Conservation (phyloP, 495 filamentous ascomycete species). For the Tuber calosporum region DNA sequence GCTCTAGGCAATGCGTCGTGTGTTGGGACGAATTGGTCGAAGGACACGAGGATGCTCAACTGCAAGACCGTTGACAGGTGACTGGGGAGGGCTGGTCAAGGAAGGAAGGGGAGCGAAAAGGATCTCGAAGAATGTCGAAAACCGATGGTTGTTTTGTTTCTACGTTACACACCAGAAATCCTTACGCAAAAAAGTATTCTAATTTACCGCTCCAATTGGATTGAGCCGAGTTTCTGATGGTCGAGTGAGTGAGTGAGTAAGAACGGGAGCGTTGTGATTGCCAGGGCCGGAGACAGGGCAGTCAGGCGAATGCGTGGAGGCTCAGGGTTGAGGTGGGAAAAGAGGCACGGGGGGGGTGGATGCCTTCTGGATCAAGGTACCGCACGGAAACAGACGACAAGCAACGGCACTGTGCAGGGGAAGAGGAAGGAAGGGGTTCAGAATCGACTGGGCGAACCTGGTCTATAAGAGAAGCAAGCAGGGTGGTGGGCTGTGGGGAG, state of each 20-base stretch:
- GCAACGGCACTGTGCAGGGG: conserved; percentile 39
- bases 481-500: conserved; percentile 25
- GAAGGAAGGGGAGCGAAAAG: conserved; percentile 21
- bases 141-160: conserved; percentile 26
- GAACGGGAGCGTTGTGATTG: conserved; percentile 11
- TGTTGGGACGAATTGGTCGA: conserved; percentile 36
- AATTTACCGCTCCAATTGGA: conserved; percentile 8
- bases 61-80: conserved; percentile 37
- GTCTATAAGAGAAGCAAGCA: conserved; percentile 39
- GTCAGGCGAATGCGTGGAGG: conserved; percentile 23
- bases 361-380: conserved; percentile 33
- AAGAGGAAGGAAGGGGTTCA: conserved; percentile 23
- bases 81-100: conserved; percentile 36
- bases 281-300: conserved; percentile 20
- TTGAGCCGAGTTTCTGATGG: conserved; percentile 17
- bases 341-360: conserved; percentile 35
- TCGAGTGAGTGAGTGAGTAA: conserved; percentile 3
- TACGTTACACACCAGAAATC: conserved; percentile 30
- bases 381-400: conserved; percentile 40
- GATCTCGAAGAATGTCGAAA: conserved; percentile 24
- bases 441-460: conserved; percentile 27
- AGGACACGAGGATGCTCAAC: conserved; percentile 35
- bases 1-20: conserved; percentile 28
- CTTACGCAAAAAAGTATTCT: not conserved
- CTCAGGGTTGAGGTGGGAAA: conserved; percentile 26